Evolutionary conservation across 345 rosid species (phyloP).

Genomic region (Erucastrum elatum): DNA sequence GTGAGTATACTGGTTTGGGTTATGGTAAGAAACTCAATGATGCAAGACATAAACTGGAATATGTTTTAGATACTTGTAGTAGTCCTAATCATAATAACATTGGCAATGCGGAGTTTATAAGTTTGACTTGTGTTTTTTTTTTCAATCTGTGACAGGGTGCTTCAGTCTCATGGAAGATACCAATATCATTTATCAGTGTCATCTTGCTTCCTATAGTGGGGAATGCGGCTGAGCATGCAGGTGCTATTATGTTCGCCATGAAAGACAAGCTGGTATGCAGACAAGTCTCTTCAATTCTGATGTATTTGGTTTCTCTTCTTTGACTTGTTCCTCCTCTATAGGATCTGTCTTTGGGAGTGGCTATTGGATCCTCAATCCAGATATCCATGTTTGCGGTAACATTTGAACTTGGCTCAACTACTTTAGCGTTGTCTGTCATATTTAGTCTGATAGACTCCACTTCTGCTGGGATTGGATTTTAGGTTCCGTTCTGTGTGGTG

Average conservation of each 20-base stretch:
- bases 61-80: not conserved
- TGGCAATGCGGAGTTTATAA: not conserved
- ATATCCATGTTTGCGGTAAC: slow-evolving; percentile 92
- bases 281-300: slow-evolving; percentile 23
- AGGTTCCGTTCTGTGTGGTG: slow-evolving; percentile 83
- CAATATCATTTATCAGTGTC: slow-evolving; percentile 85
- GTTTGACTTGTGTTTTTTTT: not conserved
- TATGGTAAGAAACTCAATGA: not conserved
- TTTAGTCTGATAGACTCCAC: slow-evolving; percentile 7
- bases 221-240: slow-evolving; percentile 95
- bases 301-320: not conserved
- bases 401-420: not conserved
- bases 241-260: slow-evolving; percentile 96
- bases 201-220: slow-evolving; percentile 97
- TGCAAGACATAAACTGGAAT: not conserved
- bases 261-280: slow-evolving; percentile 85
- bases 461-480: not conserved
- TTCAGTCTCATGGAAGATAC: slow-evolving; percentile 70
- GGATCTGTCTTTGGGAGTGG: slow-evolving; percentile 97
- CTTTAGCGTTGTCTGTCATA: not conserved
- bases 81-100: not conserved
- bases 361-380: slow-evolving; percentile 96
- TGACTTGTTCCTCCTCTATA: slow-evolving; percentile 28
- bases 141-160: slow-evolving; percentile 56
- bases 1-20: not conserved